Conservation (phyloP, 2,329 filamentous ascomycete species). For the Aspergillus intermedius region DNA sequence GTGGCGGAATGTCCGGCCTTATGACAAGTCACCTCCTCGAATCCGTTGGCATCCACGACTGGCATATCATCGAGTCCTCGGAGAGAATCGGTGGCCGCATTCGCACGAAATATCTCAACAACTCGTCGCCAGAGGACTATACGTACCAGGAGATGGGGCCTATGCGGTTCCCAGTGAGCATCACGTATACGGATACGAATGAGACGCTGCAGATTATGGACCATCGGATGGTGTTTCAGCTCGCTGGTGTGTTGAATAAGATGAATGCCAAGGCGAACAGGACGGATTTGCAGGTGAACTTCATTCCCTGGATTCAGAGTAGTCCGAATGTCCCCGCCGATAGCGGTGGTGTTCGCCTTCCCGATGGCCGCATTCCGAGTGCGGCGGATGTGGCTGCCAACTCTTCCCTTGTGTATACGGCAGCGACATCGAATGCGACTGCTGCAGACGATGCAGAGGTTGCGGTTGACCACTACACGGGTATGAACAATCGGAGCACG, state of each 20-base stretch:
- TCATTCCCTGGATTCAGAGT: conserved; percentile 39
- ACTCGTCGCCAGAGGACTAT: conserved; percentile 28
- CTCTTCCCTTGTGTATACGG: conserved; percentile 30
- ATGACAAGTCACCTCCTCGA: conserved; percentile 39
- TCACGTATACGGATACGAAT: conserved; percentile 37
- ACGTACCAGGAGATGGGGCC: conserved; percentile 41
- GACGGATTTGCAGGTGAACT: conserved; percentile 33
- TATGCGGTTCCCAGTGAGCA: conserved; percentile 39
- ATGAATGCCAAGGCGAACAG: conserved; percentile 28
- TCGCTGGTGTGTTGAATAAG: conserved; percentile 36
- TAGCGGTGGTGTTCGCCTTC: conserved; percentile 41
- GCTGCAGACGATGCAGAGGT: conserved; percentile 33
- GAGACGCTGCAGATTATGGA: conserved; percentile 39
- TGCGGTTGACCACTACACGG: conserved; percentile 32
- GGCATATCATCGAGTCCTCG: conserved; percentile 41
- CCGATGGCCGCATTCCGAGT: conserved; percentile 50
- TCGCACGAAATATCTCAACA: conserved; percentile 39
- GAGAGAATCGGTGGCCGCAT: conserved; percentile 40
- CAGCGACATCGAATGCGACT: conserved; percentile 28
- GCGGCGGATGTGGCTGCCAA: conserved; percentile 43
- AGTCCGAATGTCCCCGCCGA: conserved; percentile 49
- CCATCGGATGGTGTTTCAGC: conserved; percentile 39
- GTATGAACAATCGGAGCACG: conserved; percentile 14
- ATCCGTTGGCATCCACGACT: conserved; percentile 40
- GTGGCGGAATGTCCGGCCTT: conserved; percentile 30